Conservation (phyloP, 768 basidiomycete species). For the Termitomyces sp. region DNA sequence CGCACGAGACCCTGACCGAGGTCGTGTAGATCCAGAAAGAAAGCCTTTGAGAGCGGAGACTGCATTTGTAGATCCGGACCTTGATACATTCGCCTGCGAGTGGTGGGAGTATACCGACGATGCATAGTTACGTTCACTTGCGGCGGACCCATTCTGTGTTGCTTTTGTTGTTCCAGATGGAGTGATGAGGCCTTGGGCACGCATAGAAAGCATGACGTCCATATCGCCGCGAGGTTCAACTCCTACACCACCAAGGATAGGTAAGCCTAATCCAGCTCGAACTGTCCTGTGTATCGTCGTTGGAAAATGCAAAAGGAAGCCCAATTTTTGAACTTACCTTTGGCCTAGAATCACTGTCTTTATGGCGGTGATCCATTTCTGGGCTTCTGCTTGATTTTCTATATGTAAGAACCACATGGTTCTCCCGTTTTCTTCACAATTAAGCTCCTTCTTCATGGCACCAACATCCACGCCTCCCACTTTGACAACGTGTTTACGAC, state of each 20-base stretch:
- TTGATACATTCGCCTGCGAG: conserved; percentile 36
- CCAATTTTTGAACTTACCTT: conserved; percentile 35
- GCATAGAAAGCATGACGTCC: conserved; percentile 81
- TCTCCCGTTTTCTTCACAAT: conserved; percentile 42
- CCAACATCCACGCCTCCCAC: conserved; percentile 62
- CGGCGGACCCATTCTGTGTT: conserved; percentile 16
- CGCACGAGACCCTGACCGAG: conserved; percentile 51
- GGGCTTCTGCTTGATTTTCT: conserved; percentile 50
- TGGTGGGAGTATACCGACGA: conserved; percentile 40
- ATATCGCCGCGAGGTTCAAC: conserved; percentile 73
- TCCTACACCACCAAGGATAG: conserved; percentile 34
- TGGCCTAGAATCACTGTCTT: conserved; percentile 69
- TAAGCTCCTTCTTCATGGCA: conserved; percentile 35
- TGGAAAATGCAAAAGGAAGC: not conserved
- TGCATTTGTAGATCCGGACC: conserved; percentile 29
- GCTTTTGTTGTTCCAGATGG: conserved; percentile 22
- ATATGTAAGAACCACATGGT: conserved; percentile 73
- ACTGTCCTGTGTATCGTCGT: conserved; percentile 41
- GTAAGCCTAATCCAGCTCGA: conserved; percentile 57
- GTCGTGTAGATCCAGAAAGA: conserved; percentile 42
- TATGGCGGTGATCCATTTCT: conserved; percentile 71
- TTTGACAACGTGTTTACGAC: conserved; percentile 52
- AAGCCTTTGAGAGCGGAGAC: conserved; percentile 58
- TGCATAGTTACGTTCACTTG: conserved; percentile 33
- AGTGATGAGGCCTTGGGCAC: conserved; percentile 53